Evolutionary conservation across 73 alveolate genomes (phyloP).

Genomic region (Paramecium tetraurelia): DNA sequence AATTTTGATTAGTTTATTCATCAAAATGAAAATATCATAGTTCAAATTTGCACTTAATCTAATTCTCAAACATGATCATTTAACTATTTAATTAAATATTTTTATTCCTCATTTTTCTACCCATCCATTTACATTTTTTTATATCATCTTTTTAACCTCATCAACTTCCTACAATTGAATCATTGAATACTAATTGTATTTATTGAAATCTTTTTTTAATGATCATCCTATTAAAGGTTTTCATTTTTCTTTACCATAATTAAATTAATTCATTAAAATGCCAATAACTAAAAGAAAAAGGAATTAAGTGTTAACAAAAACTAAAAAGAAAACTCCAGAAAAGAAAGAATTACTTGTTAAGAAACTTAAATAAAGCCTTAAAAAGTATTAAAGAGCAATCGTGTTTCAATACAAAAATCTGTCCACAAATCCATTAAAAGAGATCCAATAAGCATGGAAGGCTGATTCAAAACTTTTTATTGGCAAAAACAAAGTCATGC

Average conservation of each 20-base stretch:
- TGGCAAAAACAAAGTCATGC: slow-evolving; percentile 37
- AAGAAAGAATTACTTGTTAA: slow-evolving; percentile 16
- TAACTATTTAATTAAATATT: background rate
- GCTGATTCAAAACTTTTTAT: slow-evolving; percentile 29
- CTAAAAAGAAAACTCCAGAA: slow-evolving; percentile 9
- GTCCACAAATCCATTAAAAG: slow-evolving; percentile 30
- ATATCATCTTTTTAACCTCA: background rate
- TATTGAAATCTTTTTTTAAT: background rate
- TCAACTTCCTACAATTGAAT: background rate
- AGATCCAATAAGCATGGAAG: background rate
- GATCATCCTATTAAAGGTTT: slow-evolving; percentile 20
- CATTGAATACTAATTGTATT: background rate
- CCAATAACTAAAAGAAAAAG: slow-evolving; percentile 22
- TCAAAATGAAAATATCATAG: too few species aligned
- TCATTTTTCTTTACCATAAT: slow-evolving; percentile 10
- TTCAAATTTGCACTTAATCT: too few species aligned
- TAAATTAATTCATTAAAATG: background rate
- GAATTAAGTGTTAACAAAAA: background rate
- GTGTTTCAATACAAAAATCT: slow-evolving; percentile 3
- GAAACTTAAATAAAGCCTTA: background rate
- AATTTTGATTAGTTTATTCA: too few species aligned
- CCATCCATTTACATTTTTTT: background rate
- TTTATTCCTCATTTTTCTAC: background rate
- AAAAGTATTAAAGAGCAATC: slow-evolving; percentile 2
- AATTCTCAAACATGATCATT: too few species aligned